phyloP scores from a whole-genome alignment of 2,329 filamentous ascomycete genomes.

The Akanthomyces dipterigenus region DNA sequence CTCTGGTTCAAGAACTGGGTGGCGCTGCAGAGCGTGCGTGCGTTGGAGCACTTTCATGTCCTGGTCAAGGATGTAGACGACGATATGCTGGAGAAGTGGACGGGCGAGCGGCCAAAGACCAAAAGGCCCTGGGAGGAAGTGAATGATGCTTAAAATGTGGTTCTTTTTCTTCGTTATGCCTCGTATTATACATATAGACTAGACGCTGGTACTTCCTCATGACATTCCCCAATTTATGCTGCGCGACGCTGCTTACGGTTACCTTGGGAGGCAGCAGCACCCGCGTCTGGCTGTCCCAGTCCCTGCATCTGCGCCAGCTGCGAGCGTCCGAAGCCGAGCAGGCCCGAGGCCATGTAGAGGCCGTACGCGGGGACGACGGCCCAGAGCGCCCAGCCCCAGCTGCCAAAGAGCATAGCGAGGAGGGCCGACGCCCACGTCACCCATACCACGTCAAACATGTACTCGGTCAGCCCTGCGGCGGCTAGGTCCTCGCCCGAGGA shows the following conservation, averaged over 20 bases:
- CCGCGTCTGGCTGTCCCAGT: conserved; percentile 25
- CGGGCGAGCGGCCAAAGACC: conserved; percentile 34
- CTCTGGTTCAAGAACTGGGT: conserved; percentile 96
- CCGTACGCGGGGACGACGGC: conserved; percentile 49
- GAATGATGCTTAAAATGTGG: background rate
- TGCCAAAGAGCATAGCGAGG: conserved; percentile 70
- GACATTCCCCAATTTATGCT: conserved; percentile 28
- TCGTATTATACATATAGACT: background rate
- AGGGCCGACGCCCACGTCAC: conserved; percentile 78
- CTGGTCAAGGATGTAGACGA: conserved; percentile 50
- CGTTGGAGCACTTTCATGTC: conserved; percentile 86
- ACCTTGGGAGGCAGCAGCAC: conserved; percentile 30
- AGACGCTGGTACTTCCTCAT: background rate
- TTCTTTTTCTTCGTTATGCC: background rate
- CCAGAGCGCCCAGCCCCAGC: conserved; percentile 61
- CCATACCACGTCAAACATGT: conserved; percentile 96
- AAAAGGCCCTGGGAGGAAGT: conserved; percentile 11
- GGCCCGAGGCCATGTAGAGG: conserved; percentile 45
- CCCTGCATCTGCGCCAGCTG: conserved; percentile 42
- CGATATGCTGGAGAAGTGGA: conserved; percentile 48
- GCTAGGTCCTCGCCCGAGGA: conserved; percentile 81
- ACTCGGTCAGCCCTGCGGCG: conserved; percentile 84
- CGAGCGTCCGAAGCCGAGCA: conserved; percentile 47
- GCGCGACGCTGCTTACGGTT: conserved; percentile 51
- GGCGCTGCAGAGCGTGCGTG: conserved; percentile 77